Percentiles rank a stretch among this genome's conserved stretches.
Conservation (phyloP, 257 asterid species). For the Leonotis leonurus region DNA sequence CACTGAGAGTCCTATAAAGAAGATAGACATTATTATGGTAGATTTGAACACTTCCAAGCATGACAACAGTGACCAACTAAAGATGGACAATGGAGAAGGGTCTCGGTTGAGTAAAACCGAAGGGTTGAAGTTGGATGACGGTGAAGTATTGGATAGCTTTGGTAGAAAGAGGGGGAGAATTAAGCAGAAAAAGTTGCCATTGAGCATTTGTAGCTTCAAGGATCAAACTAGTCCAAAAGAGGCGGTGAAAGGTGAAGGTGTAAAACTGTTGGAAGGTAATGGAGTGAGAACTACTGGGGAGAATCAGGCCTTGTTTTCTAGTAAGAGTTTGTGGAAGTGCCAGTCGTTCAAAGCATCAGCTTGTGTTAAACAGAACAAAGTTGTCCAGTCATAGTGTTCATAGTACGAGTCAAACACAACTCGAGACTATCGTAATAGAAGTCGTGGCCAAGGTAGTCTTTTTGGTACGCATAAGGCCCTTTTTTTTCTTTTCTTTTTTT, state of each 20-base stretch:
- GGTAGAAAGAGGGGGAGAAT: constrained; percentile 50
- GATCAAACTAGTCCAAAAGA: constrained; percentile 55
- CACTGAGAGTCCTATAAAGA: constrained; percentile 26
- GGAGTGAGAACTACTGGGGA: constrained; percentile 7
- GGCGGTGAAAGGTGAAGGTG: constrained; percentile 28
- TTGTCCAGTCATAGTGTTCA: constrained; percentile 57
- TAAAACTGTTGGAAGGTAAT: constrained; percentile 12
- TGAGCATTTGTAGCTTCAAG: constrained; percentile 66
- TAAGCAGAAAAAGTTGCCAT: constrained; percentile 75
- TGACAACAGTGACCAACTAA: constrained; percentile 19
- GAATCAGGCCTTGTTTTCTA: constrained; percentile 29
- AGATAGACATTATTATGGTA: constrained; percentile 28
- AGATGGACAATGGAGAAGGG: constrained; percentile 26
- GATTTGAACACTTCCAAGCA: constrained; percentile 36
- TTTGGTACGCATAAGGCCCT: constrained; percentile 28
- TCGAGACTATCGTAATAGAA: constrained; percentile 34
- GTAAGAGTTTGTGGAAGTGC: constrained; percentile 59
- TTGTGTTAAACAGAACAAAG: constrained; percentile 58
- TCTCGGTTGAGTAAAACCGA: constrained; percentile 20
- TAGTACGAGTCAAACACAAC: constrained; percentile 16
- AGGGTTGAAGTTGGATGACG: constrained; percentile 29
- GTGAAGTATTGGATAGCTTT: constrained; percentile 17
- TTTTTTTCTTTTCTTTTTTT: not conserved
- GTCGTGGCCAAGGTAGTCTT: constrained; percentile 36
- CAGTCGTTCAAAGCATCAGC: constrained; percentile 61